Conservation (phyloP, 1,139 yeast genomes). For the Yamadazyma blattariae region DNA sequence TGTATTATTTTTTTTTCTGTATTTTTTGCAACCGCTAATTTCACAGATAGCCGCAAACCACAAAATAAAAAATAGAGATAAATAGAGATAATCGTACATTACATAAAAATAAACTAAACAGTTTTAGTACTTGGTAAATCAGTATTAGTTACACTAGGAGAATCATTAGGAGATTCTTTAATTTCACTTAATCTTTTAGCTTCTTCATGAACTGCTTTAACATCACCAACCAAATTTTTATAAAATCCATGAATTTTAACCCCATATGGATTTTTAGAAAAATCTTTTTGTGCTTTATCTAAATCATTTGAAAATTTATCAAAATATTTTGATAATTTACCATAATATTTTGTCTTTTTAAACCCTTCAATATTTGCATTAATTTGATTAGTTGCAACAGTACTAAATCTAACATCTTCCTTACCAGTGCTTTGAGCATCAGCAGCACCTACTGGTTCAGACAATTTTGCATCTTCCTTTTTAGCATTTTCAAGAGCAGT, state of each 20-base stretch:
- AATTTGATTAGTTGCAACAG: constrained; percentile 2
- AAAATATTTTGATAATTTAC: constrained; percentile 14
- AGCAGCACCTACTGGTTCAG: constrained; percentile 13
- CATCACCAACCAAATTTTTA: constrained; percentile 51
- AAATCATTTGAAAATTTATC: constrained; percentile 30
- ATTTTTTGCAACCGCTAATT: too few relatives aligned
- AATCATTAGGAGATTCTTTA: too few relatives aligned
- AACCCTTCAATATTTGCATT: constrained; percentile 15
- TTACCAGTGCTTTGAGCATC: too few relatives aligned
- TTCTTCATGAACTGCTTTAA: constrained; percentile 64
- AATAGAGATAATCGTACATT: too few relatives aligned
- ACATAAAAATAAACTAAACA: too few relatives aligned
- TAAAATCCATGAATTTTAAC: constrained; percentile 35
- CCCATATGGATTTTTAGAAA: constrained; percentile 29
- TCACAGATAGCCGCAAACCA: too few relatives aligned
- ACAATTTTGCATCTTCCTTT: constrained; percentile 27
- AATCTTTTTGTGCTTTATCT: constrained; percentile 27
- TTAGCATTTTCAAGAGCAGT: background rate
- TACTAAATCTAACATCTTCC: constrained; percentile 3
- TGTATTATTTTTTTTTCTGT: too few relatives aligned
- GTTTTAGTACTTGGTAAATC: too few relatives aligned
- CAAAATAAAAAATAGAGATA: too few relatives aligned
- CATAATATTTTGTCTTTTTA: constrained; percentile 22
- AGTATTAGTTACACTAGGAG: too few relatives aligned
- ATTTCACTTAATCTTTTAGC: constrained; percentile 71